phyloP scores from a whole-genome alignment of 2,329 filamentous ascomycete species.

The Cladophialophora immunda region DNA sequence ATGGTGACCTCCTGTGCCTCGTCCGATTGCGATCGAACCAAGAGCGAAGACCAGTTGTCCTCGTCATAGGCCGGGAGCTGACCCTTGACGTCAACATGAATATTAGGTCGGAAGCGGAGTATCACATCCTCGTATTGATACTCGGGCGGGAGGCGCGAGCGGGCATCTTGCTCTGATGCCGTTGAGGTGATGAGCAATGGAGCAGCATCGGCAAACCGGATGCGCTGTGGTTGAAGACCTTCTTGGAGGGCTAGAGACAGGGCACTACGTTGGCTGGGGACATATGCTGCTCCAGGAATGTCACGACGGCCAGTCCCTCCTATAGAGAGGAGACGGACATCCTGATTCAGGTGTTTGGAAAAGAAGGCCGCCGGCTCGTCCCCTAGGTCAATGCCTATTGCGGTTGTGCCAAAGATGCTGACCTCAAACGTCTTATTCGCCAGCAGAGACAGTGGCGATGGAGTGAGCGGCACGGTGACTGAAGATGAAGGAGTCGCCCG shows the following conservation, averaged over 20 bases:
- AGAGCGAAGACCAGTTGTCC: conserved; percentile 39
- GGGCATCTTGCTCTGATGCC: conserved; percentile 36
- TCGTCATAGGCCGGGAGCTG: conserved; percentile 37
- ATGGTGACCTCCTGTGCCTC: conserved; percentile 39
- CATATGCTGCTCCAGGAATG: conserved; percentile 40
- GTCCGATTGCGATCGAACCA: conserved; percentile 33
- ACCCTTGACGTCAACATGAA: conserved; percentile 36
- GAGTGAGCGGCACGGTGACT: conserved; percentile 37
- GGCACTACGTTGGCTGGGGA: conserved; percentile 37
- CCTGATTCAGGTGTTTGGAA: conserved; percentile 36
- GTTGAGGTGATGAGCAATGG: conserved; percentile 38
- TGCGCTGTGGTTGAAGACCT: conserved; percentile 38
- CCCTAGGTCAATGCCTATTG: conserved; percentile 39
- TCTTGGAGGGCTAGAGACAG: conserved; percentile 37
- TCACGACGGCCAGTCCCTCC: conserved; percentile 39
- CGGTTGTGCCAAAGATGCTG: conserved; percentile 40
- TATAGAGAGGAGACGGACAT: conserved; percentile 37
- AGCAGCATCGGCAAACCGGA: conserved; percentile 39
- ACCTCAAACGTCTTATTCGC: conserved; percentile 37
- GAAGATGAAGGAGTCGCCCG: conserved; percentile 30
- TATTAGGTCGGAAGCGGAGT: conserved; percentile 37
- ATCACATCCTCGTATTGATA: conserved; percentile 38
- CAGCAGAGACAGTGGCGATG: conserved; percentile 37
- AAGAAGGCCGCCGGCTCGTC: conserved; percentile 38
- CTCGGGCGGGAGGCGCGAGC: conserved; percentile 32